Base-by-base conservation (phyloP, 2,329 filamentous ascomycete species). In the Sclerotinia borealis region DNA sequence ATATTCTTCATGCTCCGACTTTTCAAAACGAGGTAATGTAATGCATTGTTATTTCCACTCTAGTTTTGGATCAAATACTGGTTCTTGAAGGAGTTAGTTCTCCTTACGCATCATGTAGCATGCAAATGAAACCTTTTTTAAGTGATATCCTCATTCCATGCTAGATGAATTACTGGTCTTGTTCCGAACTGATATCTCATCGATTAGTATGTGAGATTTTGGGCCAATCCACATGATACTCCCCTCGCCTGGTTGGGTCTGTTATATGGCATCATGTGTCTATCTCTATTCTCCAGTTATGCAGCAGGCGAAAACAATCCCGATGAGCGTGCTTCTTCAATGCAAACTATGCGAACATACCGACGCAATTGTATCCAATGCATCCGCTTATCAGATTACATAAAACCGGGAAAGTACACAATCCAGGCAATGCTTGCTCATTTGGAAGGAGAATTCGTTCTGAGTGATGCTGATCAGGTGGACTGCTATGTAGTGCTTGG, bases 401-500 rank as follows among this genome's bases (percentile, higher is more conserved):
- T 78, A 0, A 78, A 79, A 47, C 82, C 83, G 1, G 79, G 77
- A 19, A 72, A 75, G 15, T 75, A 74, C 52, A 84, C 81, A 0
- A 73, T 85, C 34, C 80, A 80, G 54, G 79, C 81, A 2, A 77
- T 85, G 51, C 65, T 84, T 15, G 73, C 84, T 31, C 84, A 82
- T 64, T 74, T 80, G 22, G 83, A 85, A 71, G 77, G 78, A 0
- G 79, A 84, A 65, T 85, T 85, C 67, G 66, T 85, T 19, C 73
- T 80, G 52, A 81, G 79, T 71, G 78, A 79, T 27, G 76, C 77
- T 13, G 79, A 78, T 39, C 81, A 83, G 72, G 80, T 81, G 72
- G 80, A 80, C 67, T 81, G 80, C 70, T 86, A 83, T 70, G 71
- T 85, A 36, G 73, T 85, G 11, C 78, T 78, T 0, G 79, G 79